phyloP scores from a whole-genome alignment of 306 rosid species.

The Begonia masoniana region DNA sequence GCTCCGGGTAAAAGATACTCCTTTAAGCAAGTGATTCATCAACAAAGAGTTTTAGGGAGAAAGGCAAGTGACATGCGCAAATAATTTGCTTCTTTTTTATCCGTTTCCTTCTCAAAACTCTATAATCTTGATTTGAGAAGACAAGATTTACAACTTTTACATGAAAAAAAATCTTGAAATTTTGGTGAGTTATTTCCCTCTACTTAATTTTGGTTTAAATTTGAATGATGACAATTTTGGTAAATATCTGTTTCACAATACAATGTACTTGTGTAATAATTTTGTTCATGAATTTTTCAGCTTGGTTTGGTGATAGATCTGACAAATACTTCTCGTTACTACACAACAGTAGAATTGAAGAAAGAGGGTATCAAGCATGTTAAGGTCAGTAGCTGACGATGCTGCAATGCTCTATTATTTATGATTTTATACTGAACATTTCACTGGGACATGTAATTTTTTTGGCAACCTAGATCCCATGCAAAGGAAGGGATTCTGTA shows the following conservation, averaged over 20 bases:
- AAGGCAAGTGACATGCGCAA: slow-evolving; percentile 40
- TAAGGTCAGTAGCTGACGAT: slow-evolving; percentile 42
- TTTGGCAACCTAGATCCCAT: slow-evolving; percentile 63
- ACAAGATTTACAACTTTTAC: no score
- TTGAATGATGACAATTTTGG: no score
- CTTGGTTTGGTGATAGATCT: slow-evolving; percentile 97
- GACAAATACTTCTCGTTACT: slow-evolving; percentile 86
- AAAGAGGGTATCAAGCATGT: slow-evolving; percentile 94
- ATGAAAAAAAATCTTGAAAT: no score
- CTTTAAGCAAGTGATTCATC: slow-evolving; percentile 94
- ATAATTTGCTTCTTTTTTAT: no score
- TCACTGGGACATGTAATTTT: slow-evolving; percentile 11
- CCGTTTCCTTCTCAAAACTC: no score
- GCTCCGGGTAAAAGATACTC: slow-evolving; percentile 97
- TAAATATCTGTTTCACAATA: no score
- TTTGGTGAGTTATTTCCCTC: no score
- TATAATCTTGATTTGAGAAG: no score
- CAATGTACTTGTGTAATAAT: neutral
- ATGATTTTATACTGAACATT: slow-evolving; percentile 3
- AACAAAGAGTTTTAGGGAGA: slow-evolving; percentile 82
- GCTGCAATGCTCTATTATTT: slow-evolving; percentile 9
- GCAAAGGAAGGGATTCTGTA: slow-evolving; percentile 90
- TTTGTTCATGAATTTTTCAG: slow-evolving; percentile 43
- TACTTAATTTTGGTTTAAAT: no score
- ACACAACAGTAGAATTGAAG: slow-evolving; percentile 69